Conservation (phyloP, 208 protist species). For the Leishmania braziliensis region DNA sequence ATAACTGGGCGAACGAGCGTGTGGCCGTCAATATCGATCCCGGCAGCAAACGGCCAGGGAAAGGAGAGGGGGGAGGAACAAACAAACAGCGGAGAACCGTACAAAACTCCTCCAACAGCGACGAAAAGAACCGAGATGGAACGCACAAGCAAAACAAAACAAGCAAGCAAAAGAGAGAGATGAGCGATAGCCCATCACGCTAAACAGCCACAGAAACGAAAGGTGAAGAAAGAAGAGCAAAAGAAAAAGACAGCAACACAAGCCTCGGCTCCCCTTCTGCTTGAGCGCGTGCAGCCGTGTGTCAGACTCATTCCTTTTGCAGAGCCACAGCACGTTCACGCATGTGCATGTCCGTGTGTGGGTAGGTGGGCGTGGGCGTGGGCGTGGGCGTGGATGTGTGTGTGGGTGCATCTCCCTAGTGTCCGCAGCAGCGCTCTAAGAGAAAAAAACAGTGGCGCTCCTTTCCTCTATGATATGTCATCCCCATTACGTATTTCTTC, state of each 20-base stretch:
- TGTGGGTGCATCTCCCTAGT: not conserved
- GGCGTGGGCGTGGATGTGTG: not conserved
- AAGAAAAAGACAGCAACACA: not conserved
- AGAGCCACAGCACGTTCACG: not conserved
- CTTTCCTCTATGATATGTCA: not conserved
- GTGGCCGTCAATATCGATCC: no score
- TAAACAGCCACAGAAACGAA: not conserved
- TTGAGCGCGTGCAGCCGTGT: not conserved
- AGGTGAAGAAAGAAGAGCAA: not conserved
- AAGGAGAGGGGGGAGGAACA: not conserved
- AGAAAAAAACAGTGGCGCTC: not conserved
- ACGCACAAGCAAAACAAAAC: not conserved
- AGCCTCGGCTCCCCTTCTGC: not conserved
- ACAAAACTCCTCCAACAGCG: not conserved
- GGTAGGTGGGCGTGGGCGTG: not conserved
- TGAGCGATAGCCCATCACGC: not conserved
- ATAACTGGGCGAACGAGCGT: no score
- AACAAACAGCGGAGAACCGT: not conserved
- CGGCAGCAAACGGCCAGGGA: no score
- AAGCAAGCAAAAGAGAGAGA: not conserved
- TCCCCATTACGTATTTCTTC: not conserved
- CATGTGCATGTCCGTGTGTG: not conserved
- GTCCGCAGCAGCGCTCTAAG: not conserved
- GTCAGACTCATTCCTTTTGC: not conserved
- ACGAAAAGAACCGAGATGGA: no score